Evolutionary conservation across 331 rosid genomes (phyloP).

Genomic region (Arachis monticola): DNA sequence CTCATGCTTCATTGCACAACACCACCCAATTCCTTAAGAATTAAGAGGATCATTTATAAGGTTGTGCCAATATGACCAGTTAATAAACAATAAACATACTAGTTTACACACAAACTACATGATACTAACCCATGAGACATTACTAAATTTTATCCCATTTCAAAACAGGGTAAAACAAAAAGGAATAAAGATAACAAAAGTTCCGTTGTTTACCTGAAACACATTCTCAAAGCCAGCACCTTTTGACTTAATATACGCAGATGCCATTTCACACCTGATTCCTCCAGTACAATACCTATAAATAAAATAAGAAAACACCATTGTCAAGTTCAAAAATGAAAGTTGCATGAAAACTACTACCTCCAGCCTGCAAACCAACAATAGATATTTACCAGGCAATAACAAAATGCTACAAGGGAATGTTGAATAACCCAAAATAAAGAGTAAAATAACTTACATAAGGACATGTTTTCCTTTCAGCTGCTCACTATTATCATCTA

Average conservation of each 20-base stretch:
- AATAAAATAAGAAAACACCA: slow-evolving; percentile 35
- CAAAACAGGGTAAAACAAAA: background rate
- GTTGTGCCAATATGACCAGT: background rate
- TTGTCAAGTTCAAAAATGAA: slow-evolving; percentile 7
- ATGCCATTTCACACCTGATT: slow-evolving; percentile 97
- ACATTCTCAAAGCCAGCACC: slow-evolving; percentile 96
- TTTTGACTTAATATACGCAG: slow-evolving; percentile 91
- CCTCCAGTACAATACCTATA: slow-evolving; percentile 98
- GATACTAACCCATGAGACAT: slow-evolving; percentile 3
- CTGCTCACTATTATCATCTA: slow-evolving; percentile 70
- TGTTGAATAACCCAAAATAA: slow-evolving; percentile 2
- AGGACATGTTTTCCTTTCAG: slow-evolving; percentile 74
- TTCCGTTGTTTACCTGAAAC: slow-evolving; percentile 69
- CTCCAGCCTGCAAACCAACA: slow-evolving; percentile 14
- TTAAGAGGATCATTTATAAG: slow-evolving; percentile 6
- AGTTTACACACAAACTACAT: slow-evolving; percentile 6
- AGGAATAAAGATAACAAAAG: background rate
- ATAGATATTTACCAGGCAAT: background rate
- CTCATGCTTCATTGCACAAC: slow-evolving; percentile 7
- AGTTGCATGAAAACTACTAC: background rate
- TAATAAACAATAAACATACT: too few relatives aligned
- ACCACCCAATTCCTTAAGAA: slow-evolving; percentile 4
- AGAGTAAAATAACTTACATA: slow-evolving; percentile 57
- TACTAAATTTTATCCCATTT: background rate
- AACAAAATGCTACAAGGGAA: background rate